These are phyloP conservation scores for Adansonia digitata DNA, from an alignment of 345 rosid genomes.

Conservation along the genomic window DNA sequence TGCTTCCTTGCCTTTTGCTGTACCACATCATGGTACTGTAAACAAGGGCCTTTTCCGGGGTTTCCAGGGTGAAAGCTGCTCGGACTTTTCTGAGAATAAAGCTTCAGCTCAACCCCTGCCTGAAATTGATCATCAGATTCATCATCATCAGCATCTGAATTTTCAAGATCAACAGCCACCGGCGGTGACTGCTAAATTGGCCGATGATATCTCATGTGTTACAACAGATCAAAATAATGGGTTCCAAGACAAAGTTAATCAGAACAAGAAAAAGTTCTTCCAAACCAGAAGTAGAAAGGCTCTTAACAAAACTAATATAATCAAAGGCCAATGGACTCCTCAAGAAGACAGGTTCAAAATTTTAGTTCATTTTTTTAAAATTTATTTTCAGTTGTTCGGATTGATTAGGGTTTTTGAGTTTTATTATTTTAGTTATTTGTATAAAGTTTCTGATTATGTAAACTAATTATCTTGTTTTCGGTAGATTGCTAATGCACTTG, in stretches of 20 bases:
- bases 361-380: neutral
- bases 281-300: conserved; percentile 17
- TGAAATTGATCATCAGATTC: neutral
- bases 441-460: neutral
- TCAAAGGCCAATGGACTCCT: conserved; percentile 73
- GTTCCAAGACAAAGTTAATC: conserved; percentile 12
- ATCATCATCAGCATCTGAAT: neutral
- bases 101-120: neutral
- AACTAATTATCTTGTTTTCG: too few relatives aligned
- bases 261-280: conserved; percentile 14
- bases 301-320: conserved; percentile 25
- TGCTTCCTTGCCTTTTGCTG: neutral
- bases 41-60: conserved; percentile 17
- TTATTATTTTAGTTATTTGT: neutral
- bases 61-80: neutral
- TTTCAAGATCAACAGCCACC: conserved; percentile 7
- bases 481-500: conserved; percentile 44
- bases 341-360: conserved; percentile 52
- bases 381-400: neutral
- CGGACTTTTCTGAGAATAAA: conserved; percentile 15
- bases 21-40: neutral
- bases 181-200: neutral
- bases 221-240: conserved; percentile 12
- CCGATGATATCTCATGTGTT: conserved; percentile 20
- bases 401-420: neutral